phyloP scores from a whole-genome alignment of 768 basidiomycete species.

The Amanita polypyramis region DNA sequence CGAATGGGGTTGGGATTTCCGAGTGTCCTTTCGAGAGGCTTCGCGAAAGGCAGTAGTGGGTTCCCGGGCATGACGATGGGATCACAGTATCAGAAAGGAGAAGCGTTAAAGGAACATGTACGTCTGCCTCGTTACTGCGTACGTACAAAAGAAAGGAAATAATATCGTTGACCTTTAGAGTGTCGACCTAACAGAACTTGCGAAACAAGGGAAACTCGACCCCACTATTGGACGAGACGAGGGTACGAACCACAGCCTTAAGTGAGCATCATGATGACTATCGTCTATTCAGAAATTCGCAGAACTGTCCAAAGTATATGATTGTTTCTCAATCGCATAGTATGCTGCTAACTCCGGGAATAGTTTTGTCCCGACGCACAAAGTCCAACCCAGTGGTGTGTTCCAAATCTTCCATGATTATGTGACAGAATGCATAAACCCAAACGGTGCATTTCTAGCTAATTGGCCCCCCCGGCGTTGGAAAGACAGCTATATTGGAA shows the following conservation, averaged over 20 bases:
- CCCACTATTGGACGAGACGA: conserved; percentile 87
- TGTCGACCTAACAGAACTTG: conserved; percentile 76
- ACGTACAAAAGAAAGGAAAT: not conserved
- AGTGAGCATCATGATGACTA: not conserved
- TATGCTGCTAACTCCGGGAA: not conserved
- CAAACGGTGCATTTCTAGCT: conserved; percentile 28
- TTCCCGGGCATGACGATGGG: conserved; percentile 59
- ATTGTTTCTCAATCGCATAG: not conserved
- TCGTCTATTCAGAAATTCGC: conserved; percentile 51
- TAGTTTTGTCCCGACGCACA: conserved; percentile 78
- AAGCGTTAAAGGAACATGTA: conserved; percentile 73
- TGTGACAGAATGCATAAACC: not conserved
- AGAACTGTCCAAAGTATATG: conserved; percentile 81
- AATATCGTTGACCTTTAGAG: conserved; percentile 33
- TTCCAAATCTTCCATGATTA: not conserved
- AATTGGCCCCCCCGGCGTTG: conserved; percentile 82
- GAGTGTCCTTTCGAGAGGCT: conserved; percentile 20
- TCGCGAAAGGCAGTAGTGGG: conserved; percentile 24
- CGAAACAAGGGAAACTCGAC: conserved; percentile 77
- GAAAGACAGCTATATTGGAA: conserved; percentile 89
- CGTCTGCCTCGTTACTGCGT: conserved; percentile 10
- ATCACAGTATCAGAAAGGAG: conserved; percentile 66
- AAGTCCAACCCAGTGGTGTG: conserved; percentile 87
- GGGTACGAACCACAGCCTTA: conserved; percentile 25
- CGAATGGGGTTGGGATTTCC: not conserved